Conservation (phyloP, 1,139 yeast species). For the Debaryomyces sp. region DNA sequence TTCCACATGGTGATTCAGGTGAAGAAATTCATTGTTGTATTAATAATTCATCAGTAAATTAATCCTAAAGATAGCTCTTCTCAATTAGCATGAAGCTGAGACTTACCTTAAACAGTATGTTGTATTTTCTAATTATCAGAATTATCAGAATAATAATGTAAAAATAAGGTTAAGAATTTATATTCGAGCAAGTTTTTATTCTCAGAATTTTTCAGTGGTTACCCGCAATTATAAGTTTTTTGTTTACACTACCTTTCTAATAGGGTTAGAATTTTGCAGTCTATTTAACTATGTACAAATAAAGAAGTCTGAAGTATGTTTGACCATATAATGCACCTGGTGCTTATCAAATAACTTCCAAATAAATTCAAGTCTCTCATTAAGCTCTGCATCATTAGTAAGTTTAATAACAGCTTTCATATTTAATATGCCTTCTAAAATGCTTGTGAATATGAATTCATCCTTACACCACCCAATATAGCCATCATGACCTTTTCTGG, state of each 20-base stretch:
- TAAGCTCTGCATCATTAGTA: not conserved
- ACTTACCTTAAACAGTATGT: not conserved
- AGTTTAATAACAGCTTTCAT: not conserved
- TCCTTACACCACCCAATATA: constrained; percentile 25
- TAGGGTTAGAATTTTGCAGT: constrained; percentile 4
- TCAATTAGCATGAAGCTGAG: not conserved
- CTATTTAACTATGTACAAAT: too few species aligned
- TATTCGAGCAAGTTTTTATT: not conserved
- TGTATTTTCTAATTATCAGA: not conserved
- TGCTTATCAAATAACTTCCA: not conserved
- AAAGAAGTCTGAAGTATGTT: not conserved
- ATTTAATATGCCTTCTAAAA: constrained; percentile 10
- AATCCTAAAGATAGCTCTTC: constrained; percentile 9
- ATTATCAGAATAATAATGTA: not conserved
- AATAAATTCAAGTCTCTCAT: not conserved
- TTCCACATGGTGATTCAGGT: constrained; percentile 62
- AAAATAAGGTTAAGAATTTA: not conserved
- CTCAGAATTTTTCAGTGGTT: constrained; percentile 1
- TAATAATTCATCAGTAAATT: constrained; percentile 39
- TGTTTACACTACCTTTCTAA: not conserved
- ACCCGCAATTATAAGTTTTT: constrained; percentile 4
- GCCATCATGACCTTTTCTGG: constrained; percentile 15
- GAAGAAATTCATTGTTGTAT: constrained; percentile 62
- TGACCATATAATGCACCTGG: not conserved
- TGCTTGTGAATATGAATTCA: constrained; percentile 13